Evolutionary conservation across 306 rosid species (phyloP).

Genomic region (Glycine tomentella): DNA sequence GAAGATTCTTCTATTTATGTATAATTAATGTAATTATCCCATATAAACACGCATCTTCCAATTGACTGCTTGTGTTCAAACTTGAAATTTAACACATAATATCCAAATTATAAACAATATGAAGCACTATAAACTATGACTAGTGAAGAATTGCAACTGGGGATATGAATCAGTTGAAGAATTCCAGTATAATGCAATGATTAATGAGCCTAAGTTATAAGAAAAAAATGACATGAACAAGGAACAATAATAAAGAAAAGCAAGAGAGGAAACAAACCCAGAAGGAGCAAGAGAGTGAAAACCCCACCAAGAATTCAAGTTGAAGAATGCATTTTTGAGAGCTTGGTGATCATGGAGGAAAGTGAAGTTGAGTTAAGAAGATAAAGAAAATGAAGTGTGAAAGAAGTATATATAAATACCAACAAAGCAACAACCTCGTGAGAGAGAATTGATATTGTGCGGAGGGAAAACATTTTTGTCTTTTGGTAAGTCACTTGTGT

Average conservation of each 20-base stretch:
- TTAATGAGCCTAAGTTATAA: not conserved
- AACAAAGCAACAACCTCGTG: not conserved
- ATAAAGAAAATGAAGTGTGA: not conserved
- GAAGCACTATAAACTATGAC: slow-evolving; percentile 20
- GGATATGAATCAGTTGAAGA: not conserved
- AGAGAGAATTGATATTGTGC: not conserved
- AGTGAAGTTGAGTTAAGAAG: not conserved
- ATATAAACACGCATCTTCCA: not conserved
- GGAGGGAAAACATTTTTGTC: slow-evolving; percentile 4
- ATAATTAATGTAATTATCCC: too few relatives aligned
- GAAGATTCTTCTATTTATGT: too few relatives aligned
- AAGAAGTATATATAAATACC: not conserved
- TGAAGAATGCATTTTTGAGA: slow-evolving; percentile 14
- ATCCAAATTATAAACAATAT: not conserved
- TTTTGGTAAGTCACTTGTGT: slow-evolving; percentile 19
- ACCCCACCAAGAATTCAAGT: slow-evolving; percentile 13
- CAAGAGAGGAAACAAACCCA: not conserved
- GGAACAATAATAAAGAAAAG: not conserved
- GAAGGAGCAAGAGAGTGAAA: slow-evolving; percentile 32
- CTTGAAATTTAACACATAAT: not conserved
- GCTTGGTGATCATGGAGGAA: not conserved
- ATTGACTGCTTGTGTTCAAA: not conserved
- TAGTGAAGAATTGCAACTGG: not conserved
- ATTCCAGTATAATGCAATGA: not conserved
- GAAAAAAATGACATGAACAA: slow-evolving; percentile 24